phyloP scores from a whole-genome alignment of 2,329 filamentous ascomycete genomes.

The Colletotrichum liaoningense region DNA sequence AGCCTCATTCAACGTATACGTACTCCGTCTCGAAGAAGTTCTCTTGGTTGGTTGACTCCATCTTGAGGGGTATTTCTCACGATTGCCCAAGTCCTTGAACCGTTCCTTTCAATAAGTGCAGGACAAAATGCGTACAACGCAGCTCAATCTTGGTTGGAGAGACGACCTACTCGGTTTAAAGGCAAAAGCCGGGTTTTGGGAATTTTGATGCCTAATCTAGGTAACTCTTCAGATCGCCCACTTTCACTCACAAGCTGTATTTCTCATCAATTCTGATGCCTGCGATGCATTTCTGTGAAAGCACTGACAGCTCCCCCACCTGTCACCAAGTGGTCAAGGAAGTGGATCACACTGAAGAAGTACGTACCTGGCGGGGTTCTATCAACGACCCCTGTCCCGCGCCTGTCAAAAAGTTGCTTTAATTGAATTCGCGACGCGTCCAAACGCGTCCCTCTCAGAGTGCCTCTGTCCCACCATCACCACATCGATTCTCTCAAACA shows the following conservation, averaged over 20 bases:
- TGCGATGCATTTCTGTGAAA: slow-evolving; percentile 21
- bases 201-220: slow-evolving; percentile 7
- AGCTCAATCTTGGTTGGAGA: background rate
- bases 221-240: slow-evolving; percentile 2
- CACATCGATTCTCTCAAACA: background rate
- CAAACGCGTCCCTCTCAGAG: slow-evolving; percentile 49
- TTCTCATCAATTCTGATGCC: slow-evolving; percentile 35
- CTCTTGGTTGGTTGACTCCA: slow-evolving; percentile 77
- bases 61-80: slow-evolving; percentile 55
- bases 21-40: slow-evolving; percentile 96
- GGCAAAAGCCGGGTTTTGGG: background rate
- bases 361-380: slow-evolving; percentile 17
- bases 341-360: too few species aligned
- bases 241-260: slow-evolving; percentile 16
- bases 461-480: background rate
- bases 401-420: slow-evolving; percentile 38
- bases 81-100: background rate
- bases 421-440: slow-evolving; percentile 52
- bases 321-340: background rate
- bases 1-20: slow-evolving; percentile 44
- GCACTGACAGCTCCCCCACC: background rate
- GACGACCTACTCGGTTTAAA: background rate
- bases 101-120: background rate
- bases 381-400: background rate
- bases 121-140: too few species aligned